phyloP scores from a whole-genome alignment of 2,329 filamentous ascomycete species.

The Colletotrichum simmondsii region DNA sequence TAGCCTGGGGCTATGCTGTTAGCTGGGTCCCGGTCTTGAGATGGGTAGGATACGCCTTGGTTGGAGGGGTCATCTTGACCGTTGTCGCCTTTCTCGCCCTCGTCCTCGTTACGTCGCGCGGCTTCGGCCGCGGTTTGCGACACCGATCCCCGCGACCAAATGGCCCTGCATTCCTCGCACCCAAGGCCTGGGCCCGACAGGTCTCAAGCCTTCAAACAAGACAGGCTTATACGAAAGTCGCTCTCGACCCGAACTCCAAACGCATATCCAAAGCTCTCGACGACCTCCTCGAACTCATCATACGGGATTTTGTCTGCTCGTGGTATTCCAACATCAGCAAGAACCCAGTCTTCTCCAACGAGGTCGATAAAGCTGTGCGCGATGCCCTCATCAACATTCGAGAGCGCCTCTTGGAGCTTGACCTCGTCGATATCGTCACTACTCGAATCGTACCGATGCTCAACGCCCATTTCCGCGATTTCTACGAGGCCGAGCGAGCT shows the following conservation, averaged over 20 bases:
- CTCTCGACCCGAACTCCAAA: slow-evolving; percentile 81
- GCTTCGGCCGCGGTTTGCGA: slow-evolving; percentile 52
- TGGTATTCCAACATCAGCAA: slow-evolving; percentile 92
- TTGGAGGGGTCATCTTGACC: slow-evolving; percentile 72
- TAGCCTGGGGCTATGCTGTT: slow-evolving; percentile 88
- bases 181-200: slow-evolving; percentile 76
- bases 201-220: slow-evolving; percentile 72
- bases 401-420: slow-evolving; percentile 78
- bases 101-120: slow-evolving; percentile 70
- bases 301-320: slow-evolving; percentile 85
- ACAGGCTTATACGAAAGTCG: slow-evolving; percentile 73
- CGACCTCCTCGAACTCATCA: slow-evolving; percentile 78
- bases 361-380: slow-evolving; percentile 85
- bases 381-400: slow-evolving; percentile 76
- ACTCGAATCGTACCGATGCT: slow-evolving; percentile 87
- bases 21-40: slow-evolving; percentile 86
- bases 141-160: slow-evolving; percentile 53
- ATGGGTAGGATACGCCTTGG: slow-evolving; percentile 87
- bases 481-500: slow-evolving; percentile 87
- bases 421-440: slow-evolving; percentile 86
- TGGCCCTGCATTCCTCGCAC: slow-evolving; percentile 69
- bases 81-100: slow-evolving; percentile 66
- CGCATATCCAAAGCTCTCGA: slow-evolving; percentile 85
- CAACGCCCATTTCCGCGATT: slow-evolving; percentile 89
- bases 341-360: slow-evolving; percentile 82